phyloP scores from a whole-genome alignment of 768 basidiomycete genomes.

The Mycena rosella region DNA sequence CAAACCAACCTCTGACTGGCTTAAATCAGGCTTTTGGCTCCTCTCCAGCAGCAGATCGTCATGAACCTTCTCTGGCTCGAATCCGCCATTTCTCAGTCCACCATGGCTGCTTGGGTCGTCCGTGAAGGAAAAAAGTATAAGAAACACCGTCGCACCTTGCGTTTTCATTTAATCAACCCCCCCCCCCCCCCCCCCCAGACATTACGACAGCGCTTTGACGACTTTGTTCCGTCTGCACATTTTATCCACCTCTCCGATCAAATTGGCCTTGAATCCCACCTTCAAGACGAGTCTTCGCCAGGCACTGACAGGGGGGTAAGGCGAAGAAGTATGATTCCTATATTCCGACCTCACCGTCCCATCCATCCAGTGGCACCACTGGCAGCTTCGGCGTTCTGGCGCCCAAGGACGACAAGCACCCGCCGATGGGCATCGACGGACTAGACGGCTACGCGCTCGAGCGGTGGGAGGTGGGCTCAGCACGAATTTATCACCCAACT shows the following conservation, averaged over 20 bases:
- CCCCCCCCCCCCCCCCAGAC: slow-evolving; percentile 56
- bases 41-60: slow-evolving; percentile 86
- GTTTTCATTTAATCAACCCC: slow-evolving; percentile 19
- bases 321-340: slow-evolving; percentile 8
- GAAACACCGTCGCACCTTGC: slow-evolving; percentile 24
- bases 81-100: slow-evolving; percentile 71
- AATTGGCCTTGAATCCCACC: slow-evolving; percentile 75
- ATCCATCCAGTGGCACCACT: slow-evolving; percentile 72
- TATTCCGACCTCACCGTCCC: slow-evolving; percentile 17
- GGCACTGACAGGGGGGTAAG: slow-evolving; percentile 90
- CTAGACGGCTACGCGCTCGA: slow-evolving; percentile 88
- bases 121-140: slow-evolving; percentile 79
- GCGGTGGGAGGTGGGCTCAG: slow-evolving; percentile 84
- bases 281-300: slow-evolving; percentile 86
- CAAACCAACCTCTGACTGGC: slow-evolving; percentile 18
- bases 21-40: slow-evolving; percentile 72
- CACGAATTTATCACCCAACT: neutral
- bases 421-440: slow-evolving; percentile 64
- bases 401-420: slow-evolving; percentile 71
- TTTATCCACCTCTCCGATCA: slow-evolving; percentile 68
- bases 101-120: slow-evolving; percentile 83
- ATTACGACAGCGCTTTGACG: slow-evolving; percentile 76
- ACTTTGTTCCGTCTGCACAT: slow-evolving; percentile 80
- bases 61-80: slow-evolving; percentile 94
- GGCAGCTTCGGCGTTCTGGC: slow-evolving; percentile 89